A percentile compares a stretch with the other conserved stretches of the same genome.
These are phyloP conservation scores for Hanseniaspora sp. DNA, from an alignment of 1,139 yeast species.

Conservation along the genomic window DNA sequence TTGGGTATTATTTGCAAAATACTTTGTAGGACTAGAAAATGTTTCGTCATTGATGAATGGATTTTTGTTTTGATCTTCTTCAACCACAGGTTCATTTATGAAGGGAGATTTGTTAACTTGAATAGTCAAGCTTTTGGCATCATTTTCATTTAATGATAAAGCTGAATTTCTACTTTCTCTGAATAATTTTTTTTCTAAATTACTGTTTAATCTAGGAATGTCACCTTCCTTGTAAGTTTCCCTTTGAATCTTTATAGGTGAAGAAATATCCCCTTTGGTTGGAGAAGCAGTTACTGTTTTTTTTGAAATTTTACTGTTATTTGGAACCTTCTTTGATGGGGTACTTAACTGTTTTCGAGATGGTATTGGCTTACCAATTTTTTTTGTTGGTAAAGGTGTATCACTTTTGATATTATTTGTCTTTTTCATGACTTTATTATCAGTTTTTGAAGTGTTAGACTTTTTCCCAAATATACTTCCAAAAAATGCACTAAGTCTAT, in stretches of 20 bases:
- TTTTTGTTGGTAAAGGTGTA: not conserved
- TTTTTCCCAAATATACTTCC: constrained; percentile 6
- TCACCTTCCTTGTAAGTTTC: constrained; percentile 7
- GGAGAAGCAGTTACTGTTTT: not conserved
- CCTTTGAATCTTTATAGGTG: constrained; percentile 12
- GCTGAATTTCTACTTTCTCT: not conserved
- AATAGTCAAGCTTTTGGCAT: not conserved
- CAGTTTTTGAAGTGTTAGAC: not conserved
- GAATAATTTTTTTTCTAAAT: constrained; percentile 6
- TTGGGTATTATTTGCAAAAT: too few relatives aligned
- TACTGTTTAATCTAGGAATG: constrained; percentile 8
- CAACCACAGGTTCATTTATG: not conserved
- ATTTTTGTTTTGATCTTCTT: too few relatives aligned
- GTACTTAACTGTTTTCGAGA: too few relatives aligned
- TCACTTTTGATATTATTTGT: not conserved
- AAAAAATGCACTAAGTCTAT: constrained; percentile 19
- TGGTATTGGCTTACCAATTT: not conserved
- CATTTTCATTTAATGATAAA: not conserved
- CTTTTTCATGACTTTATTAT: not conserved
- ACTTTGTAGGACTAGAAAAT: too few relatives aligned
- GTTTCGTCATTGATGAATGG: too few relatives aligned
- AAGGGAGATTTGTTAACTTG: not conserved
- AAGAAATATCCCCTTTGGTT: constrained; percentile 6
- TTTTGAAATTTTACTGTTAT: not conserved
- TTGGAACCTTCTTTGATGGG: too few relatives aligned